Conservation (phyloP, 208 protist genomes). For the Crithidia fasciculata region DNA sequence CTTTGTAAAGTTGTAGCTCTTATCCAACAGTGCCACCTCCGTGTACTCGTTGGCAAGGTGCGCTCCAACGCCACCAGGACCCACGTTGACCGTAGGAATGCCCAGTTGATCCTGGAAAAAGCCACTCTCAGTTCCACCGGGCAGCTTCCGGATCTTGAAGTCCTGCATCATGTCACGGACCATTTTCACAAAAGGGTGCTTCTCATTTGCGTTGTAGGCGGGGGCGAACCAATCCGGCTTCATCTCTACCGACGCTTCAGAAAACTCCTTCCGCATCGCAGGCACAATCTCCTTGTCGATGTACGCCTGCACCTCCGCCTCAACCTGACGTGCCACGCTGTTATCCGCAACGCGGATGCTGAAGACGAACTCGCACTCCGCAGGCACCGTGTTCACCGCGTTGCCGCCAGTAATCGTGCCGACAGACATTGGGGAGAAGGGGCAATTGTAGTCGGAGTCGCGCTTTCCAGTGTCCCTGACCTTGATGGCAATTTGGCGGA, state of each 20-base stretch:
- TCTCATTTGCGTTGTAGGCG: slow-evolving; percentile 35
- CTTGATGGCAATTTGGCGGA: slow-evolving; percentile 38
- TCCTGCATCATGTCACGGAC: slow-evolving; percentile 19
- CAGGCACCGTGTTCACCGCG: slow-evolving; percentile 55
- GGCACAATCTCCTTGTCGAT: slow-evolving; percentile 32
- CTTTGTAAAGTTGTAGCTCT: slow-evolving; percentile 25
- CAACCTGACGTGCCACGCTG: slow-evolving; percentile 15
- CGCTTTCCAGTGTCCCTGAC: slow-evolving; percentile 27
- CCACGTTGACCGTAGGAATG: slow-evolving; percentile 49
- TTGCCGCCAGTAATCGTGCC: slow-evolving; percentile 45
- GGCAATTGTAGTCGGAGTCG: slow-evolving; percentile 28
- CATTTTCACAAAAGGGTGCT: slow-evolving; percentile 41
- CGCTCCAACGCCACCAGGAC: slow-evolving; percentile 42
- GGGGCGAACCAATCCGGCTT: slow-evolving; percentile 4
- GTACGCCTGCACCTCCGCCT: slow-evolving; percentile 33
- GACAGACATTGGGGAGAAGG: slow-evolving; percentile 30
- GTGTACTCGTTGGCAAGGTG: slow-evolving; percentile 63
- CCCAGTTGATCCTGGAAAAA: slow-evolving; percentile 48
- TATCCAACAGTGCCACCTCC: slow-evolving; percentile 23
- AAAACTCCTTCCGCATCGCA: slow-evolving; percentile 42
- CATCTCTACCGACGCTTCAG: slow-evolving; percentile 29
- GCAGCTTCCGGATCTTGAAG: slow-evolving; percentile 21
- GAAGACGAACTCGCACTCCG: slow-evolving; percentile 43
- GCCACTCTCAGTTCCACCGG: slow-evolving; percentile 44
- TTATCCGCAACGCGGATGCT: slow-evolving; percentile 40